Evolutionary conservation across 495 filamentous ascomycete genomes (phyloP).

Genomic region (Daldinia concentrica): DNA sequence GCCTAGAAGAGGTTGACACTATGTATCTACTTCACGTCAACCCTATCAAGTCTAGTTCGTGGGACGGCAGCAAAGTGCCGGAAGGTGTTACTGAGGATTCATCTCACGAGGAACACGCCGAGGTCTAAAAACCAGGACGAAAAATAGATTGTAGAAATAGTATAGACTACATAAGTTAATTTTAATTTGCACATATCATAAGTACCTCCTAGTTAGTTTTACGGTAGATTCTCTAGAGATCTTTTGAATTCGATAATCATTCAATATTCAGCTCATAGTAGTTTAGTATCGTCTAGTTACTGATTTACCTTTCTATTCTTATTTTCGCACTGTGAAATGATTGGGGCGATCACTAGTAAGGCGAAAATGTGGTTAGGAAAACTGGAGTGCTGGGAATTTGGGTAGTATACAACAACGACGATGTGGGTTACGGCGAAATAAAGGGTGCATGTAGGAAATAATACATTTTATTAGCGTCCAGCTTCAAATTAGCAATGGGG

Average conservation of each 20-base stretch:
- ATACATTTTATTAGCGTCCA: background rate
- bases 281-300: too few species aligned
- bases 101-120: constrained; percentile 28
- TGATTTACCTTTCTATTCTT: background rate
- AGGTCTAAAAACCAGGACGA: constrained; percentile 7
- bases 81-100: constrained; percentile 26
- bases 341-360: background rate
- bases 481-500: background rate
- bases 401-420: background rate
- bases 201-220: background rate
- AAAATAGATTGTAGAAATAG: constrained; percentile 21
- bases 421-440: background rate
- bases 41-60: constrained; percentile 71
- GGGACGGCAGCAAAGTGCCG: constrained; percentile 48
- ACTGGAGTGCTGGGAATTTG: background rate
- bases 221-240: background rate
- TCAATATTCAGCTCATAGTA: background rate
- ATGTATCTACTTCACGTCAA: constrained; percentile 81
- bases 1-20: constrained; percentile 73
- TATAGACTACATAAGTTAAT: constrained; percentile 14
- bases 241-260: background rate
- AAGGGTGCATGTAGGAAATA: background rate
- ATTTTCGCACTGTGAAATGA: background rate
- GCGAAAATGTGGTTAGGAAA: background rate
- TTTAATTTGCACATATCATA: constrained; percentile 3